Conservation (phyloP, 768 basidiomycete species). For the Mycena rebaudengoi region DNA sequence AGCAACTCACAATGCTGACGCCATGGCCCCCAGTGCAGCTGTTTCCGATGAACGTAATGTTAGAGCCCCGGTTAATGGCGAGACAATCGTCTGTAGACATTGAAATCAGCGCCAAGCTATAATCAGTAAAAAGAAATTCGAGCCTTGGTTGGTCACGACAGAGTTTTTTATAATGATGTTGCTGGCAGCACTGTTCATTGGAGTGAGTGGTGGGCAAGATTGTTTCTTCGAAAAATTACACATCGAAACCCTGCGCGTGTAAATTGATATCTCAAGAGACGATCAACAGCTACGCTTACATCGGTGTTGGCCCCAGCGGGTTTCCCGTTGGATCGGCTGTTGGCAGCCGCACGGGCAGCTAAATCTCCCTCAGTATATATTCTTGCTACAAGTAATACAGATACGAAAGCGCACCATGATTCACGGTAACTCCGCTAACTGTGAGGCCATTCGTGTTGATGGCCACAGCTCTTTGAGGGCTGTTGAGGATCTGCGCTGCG, state of each 20-base stretch:
- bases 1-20: slow-evolving; percentile 14
- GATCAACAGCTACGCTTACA: slow-evolving; percentile 1
- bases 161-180: slow-evolving; percentile 25
- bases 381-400: too few relatives aligned
- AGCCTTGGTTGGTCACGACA: slow-evolving; percentile 29
- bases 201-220: too few relatives aligned
- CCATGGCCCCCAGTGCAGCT: slow-evolving; percentile 29
- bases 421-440: slow-evolving; percentile 21
- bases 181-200: slow-evolving; percentile 19
- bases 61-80: slow-evolving; percentile 29
- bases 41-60: slow-evolving; percentile 27
- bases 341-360: slow-evolving; percentile 27
- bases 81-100: slow-evolving; percentile 27
- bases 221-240: not conserved
- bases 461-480: slow-evolving; percentile 22
- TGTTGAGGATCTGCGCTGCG: slow-evolving; percentile 18
- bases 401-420: slow-evolving; percentile 8
- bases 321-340: slow-evolving; percentile 23
- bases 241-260: slow-evolving; percentile 8
- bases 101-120: not conserved
- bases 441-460: slow-evolving; percentile 20
- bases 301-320: slow-evolving; percentile 30
- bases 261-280: not conserved
- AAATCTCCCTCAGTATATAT: not conserved
- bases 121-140: too few relatives aligned